Evolutionary conservation across 2,329 filamentous ascomycete genomes (phyloP).

Genomic region (Fusarium fujikuroi): DNA sequence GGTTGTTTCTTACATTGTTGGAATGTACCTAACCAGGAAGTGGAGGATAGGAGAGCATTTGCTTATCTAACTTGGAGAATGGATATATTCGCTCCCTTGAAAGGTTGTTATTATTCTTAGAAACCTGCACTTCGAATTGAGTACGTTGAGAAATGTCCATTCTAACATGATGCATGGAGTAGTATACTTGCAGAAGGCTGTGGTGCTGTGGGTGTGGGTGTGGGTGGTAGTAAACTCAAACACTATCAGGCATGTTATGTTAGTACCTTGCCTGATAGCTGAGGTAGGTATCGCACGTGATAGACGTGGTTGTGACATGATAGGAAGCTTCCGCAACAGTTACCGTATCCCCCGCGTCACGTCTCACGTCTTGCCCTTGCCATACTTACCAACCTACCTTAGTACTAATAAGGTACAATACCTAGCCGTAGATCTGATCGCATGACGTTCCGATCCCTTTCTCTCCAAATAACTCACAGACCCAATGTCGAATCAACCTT

Average conservation of each 20-base stretch:
- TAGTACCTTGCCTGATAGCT: background rate
- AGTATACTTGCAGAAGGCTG: background rate
- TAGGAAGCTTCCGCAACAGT: background rate
- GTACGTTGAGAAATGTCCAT: background rate
- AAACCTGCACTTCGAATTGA: background rate
- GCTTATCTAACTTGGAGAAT: background rate
- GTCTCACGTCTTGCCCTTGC: conserved; percentile 21
- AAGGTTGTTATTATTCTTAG: background rate
- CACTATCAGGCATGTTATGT: background rate
- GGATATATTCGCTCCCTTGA: background rate
- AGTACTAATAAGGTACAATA: background rate
- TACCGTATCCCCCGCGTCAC: conserved; percentile 25
- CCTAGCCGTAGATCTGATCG: background rate
- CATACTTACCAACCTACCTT: background rate
- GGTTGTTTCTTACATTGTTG: background rate
- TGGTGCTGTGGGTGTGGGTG: background rate
- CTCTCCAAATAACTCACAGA: background rate
- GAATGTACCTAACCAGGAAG: background rate
- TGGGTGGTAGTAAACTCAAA: background rate
- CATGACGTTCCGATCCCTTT: background rate
- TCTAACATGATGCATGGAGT: background rate
- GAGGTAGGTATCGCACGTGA: background rate
- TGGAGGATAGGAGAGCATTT: background rate
- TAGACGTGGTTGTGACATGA: background rate
- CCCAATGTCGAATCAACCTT: background rate